These are phyloP conservation scores for Ampelocalamus luodianensis DNA, from an alignment of 176 grass and related monocot species.

Conservation along the genomic window DNA sequence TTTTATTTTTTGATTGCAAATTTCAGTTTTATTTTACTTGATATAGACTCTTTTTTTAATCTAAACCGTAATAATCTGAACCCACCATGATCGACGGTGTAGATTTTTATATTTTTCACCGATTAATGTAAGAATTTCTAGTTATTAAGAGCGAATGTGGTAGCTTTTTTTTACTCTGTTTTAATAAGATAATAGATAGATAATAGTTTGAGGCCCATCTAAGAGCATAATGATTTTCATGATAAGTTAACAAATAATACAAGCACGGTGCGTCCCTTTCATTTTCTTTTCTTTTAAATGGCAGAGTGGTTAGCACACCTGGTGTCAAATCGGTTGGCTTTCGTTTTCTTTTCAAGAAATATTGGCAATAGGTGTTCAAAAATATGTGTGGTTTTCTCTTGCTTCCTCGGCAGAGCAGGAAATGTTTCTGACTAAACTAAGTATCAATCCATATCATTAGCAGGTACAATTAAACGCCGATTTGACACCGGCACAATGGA, in stretches of 20 bases:
- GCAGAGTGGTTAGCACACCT: neutral
- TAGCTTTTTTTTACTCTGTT: no score
- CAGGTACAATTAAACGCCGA: neutral
- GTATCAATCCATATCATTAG: conserved; percentile 13
- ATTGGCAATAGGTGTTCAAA: neutral
- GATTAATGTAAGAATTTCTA: no score
- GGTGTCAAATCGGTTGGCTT: conserved; percentile 14
- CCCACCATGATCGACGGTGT: no score
- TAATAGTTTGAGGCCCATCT: no score
- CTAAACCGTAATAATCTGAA: no score
- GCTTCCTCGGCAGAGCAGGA: neutral
- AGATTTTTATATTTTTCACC: no score
- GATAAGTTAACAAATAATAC: neutral
- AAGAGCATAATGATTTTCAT: neutral
- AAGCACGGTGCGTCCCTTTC: neutral
- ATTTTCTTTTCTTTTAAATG: neutral
- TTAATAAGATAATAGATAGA: no score
- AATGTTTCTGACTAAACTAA: conserved; percentile 19
- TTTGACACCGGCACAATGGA: conserved; percentile 13
- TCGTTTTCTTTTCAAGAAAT: neutral
- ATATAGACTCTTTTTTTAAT: no score
- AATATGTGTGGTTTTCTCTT: neutral
- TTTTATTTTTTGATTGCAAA: no score
- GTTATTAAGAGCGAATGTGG: no score
- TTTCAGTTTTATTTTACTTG: no score